Evolutionary conservation across 257 asterid genomes (phyloP), one percentile per base, ranked within the genome.

Genomic region (Plantago ovata): DNA sequence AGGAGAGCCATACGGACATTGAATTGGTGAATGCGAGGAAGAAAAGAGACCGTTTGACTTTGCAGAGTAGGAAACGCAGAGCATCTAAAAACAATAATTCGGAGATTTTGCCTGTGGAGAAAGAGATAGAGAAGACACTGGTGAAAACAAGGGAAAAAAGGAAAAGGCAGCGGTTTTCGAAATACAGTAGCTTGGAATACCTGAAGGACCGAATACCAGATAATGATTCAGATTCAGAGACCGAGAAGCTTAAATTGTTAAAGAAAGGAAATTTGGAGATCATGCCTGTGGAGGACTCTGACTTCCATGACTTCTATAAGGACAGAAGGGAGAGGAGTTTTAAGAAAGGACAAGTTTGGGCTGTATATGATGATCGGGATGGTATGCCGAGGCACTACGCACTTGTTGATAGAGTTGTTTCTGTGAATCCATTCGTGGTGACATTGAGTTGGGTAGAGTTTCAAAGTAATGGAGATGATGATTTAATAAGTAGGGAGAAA

Each of bases 321-420:
- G 94, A 80, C 60, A 83, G 95, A 76, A 71, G 21, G 23, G 94
- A 46, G 70, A 88, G 75, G 73, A 80, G 80, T 72, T 84, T 88
- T 47, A 84, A 78, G 87, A 80, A 74, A 78, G 96, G 96, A 32
- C 98, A 92, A 62, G 87, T 92, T 32, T 92, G 96, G 96, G 98
- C 96, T 22, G 63, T 79, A 42, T 92, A 85, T 48, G 96, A 84
- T n/a, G 83, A 81, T 12, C 75, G 59, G 32, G 95, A 82, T 65
- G 91, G 91, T 70, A 80, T 82, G 84, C 96, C 98, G 0, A 71
- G 95, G 72, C 92, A 84, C 42, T 88, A 88, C 65, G 96, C 84
- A n/a, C 65, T 84, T 68, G 73, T 92, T 45, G 80, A 92, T 59
- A 77, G 79, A 64, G 73, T 86, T 16, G 69, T 79, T 53, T 79